Evolutionary conservation across 225 moss, liverwort and hornwort species (phyloP), one percentile per base, ranked within the genome.

Genomic region (Straminergon stramineum): DNA sequence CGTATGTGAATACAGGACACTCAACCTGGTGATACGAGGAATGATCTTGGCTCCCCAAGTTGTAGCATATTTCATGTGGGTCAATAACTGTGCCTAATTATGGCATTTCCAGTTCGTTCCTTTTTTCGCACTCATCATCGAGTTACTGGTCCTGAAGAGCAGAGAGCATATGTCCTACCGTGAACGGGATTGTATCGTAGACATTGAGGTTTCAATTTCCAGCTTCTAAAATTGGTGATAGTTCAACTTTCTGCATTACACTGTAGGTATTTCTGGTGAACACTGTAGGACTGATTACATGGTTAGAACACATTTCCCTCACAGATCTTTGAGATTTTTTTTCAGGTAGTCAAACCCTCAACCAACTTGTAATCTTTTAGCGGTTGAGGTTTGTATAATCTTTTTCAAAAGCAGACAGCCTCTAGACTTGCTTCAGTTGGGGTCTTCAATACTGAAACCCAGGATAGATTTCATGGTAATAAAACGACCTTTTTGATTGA

Each of bases 121-220:
- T 26, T 34, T 52, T 85, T 87, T 82, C 15, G 75, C 90, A 91
- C 87, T 64, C 85, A 39, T 45, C 63, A 75, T 84, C 11, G 39
- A 86, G 65, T 61, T 64, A 67, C 82, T 87, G 70, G 63, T 80
- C 76, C 67, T 75, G 51, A 81, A 60, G 68, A 82, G 62, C 15
- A 56, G 57, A 48, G 86, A 86, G 86, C 84, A 73, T 75, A 67
- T 84, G 84, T 76, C 73, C 34, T 64, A 65, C 70, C 77, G 87
- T 81, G 76, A 52, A 65, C 71, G 89, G 89, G 61, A 91, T 91
- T 82, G 87, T 87, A 85, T 76, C 21, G 76, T 89, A 91, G 87
- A 82, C 76, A 57, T 85, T 81, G 85, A 82, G 84, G 51, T 77
- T 83, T 90, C 26, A 79, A 32, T 79, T 84, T 90, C 41, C 48